Base-by-base conservation (phyloP, 2,329 filamentous ascomycete genomes). In the Colletotrichum musicola region DNA sequence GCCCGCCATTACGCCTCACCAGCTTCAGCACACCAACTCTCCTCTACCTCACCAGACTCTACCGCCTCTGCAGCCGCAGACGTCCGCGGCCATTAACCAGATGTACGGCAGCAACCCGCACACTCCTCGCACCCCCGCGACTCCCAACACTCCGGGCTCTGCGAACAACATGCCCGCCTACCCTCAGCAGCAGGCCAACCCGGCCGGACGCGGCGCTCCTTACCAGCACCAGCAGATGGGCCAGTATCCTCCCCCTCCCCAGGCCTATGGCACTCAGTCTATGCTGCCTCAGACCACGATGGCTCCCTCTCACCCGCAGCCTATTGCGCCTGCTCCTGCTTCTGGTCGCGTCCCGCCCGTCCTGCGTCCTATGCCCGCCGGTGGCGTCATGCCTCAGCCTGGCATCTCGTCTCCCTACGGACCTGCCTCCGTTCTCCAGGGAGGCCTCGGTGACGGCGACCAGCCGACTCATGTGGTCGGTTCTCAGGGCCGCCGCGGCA, bases 401-500 rank as follows among this genome's bases (percentile, higher is more conserved):
- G 85, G 85, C 44, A 83, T 90, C 74, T 81, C 81, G 18, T 88
- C 87, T 42, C 88, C 90, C 6, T 92, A 92, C 75, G 88, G 85
- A 61, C 86, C 87, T 70, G 82, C 82, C 69, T 82, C 79, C 6
- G 79, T 88, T 73, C 88, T 90, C 85, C 82, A 84, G 63, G 87
- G 84, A 77, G 85, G 83, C 73, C 79, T 87, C 68, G 84, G 83
- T 68, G 88, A 88, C 55, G 81, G 80, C 40, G 89, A 91, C 13
- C 89, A 90, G 75, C 93, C 93, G 16, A 96, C 94, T 38, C 95
- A 98, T 77, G 95, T 98, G 56, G 95, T 98, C 62, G 95, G 95
- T 62, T 97, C 95, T 27, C 95, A 98, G 82, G 95, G 95, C 68
- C 90, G 95, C 72, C 89, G 95, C 73, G 95, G 95, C 56, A 97